Conservation (phyloP, 805 yeast genomes). For the Helenozyma baotianmanensis region DNA sequence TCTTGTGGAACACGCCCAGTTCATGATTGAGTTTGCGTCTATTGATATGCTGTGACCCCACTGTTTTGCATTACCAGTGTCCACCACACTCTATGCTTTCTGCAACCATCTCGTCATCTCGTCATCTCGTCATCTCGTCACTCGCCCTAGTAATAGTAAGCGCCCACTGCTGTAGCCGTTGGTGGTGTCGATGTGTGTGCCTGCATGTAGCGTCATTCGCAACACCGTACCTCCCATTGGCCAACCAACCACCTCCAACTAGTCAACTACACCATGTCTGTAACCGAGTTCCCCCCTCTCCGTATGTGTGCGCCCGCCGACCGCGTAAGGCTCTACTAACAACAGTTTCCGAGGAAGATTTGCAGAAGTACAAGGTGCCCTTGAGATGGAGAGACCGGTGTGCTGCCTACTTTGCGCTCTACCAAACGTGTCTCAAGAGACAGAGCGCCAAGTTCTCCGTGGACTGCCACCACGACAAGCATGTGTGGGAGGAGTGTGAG, state of each 20-base stretch:
- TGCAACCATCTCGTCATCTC: no score
- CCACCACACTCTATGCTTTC: no score
- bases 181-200: no score
- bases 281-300: conserved; percentile 19
- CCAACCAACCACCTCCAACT: conserved; percentile 8
- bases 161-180: no score
- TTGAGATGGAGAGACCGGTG: conserved; percentile 80
- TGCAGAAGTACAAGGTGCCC: conserved; percentile 75
- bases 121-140: no score
- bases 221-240: conserved; percentile 18
- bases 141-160: no score
- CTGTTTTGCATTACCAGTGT: no score
- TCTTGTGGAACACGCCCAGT: no score
- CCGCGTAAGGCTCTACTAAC: conserved; percentile 15
- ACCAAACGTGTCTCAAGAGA: conserved; percentile 40
- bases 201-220: no score
- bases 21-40: no score
- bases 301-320: conserved; percentile 10
- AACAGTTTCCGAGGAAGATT: conserved; percentile 73
- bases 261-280: conserved; percentile 10
- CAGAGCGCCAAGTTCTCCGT: conserved; percentile 40
- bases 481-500: conserved; percentile 81
- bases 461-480: conserved; percentile 72
- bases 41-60: no score
- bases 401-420: conserved; percentile 50